phyloP scores from a whole-genome alignment of 208 protist species.

The Naegleria fowleri region DNA sequence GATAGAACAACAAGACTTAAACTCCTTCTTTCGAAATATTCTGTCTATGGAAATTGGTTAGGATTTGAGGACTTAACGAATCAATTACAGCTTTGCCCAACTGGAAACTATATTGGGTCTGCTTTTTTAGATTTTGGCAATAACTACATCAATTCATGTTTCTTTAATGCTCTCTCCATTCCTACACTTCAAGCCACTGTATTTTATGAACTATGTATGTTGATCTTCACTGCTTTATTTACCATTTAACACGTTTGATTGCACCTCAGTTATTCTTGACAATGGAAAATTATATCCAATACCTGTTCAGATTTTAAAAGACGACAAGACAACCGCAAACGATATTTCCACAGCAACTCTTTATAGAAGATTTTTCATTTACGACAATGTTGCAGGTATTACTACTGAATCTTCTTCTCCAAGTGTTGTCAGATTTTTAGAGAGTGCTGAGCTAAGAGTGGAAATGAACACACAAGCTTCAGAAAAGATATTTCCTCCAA shows the following conservation, averaged over 20 bases:
- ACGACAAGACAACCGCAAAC: not conserved
- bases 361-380: constrained; percentile 30
- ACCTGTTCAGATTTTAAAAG: constrained; percentile 25
- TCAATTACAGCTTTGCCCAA: constrained; percentile 15
- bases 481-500: constrained; percentile 25
- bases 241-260: not conserved
- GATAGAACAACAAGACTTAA: not conserved
- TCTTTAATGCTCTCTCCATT: not conserved
- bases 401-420: not conserved
- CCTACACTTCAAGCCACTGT: not conserved
- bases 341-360: not conserved
- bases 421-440: not conserved
- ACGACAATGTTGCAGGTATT: constrained; percentile 24
- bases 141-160: not conserved
- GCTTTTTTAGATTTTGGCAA: constrained; percentile 24
- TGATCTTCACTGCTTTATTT: not conserved
- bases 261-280: not conserved
- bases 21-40: not conserved
- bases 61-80: not conserved
- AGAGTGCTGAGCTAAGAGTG: not conserved
- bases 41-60: not conserved
- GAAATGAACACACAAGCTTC: not conserved
- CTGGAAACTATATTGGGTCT: not conserved
- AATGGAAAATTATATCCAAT: constrained; percentile 23
- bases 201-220: constrained; percentile 32